Percentiles rank a stretch among this genome's conserved stretches.
These are phyloP conservation scores for Mallotus japonicus DNA, from an alignment of 441 rosid species.

Conservation along the genomic window DNA sequence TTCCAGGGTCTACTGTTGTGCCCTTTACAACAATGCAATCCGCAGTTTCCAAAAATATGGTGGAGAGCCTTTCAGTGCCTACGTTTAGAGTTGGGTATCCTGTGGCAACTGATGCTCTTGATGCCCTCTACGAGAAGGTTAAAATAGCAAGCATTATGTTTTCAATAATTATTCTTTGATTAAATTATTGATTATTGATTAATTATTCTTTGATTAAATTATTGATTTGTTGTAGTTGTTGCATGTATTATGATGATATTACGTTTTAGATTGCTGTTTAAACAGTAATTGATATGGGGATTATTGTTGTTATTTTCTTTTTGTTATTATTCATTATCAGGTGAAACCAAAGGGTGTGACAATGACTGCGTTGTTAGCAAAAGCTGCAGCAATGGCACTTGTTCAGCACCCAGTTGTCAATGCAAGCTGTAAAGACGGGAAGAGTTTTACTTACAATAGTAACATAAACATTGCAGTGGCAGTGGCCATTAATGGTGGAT, in stretches of 20 bases:
- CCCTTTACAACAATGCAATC: constrained; percentile 92
- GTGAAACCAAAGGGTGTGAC: constrained; percentile 96
- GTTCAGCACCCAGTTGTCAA: constrained; percentile 90
- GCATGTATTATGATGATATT: too few species aligned
- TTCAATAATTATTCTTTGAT: background rate
- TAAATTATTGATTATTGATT: background rate
- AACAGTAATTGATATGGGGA: background rate
- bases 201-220: background rate
- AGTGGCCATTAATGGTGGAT: constrained; percentile 90
- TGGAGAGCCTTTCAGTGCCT: constrained; percentile 83
- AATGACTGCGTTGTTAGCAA: constrained; percentile 89
- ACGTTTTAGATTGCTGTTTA: background rate
- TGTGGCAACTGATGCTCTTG: constrained; percentile 76
- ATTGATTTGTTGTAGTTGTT: background rate
- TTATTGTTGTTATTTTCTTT: background rate
- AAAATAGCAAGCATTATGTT: background rate
- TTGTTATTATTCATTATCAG: constrained; percentile 32
- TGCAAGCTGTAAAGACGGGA: constrained; percentile 87
- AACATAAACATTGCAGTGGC: constrained; percentile 91
- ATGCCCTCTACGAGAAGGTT: constrained; percentile 80
- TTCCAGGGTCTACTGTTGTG: constrained; percentile 72
- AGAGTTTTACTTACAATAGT: constrained; percentile 68
- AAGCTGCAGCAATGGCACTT: constrained; percentile 94
- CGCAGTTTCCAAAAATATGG: constrained; percentile 85
- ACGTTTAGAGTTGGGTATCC: constrained; percentile 95